Percentiles rank a stretch among this genome's conserved stretches.
These are phyloP conservation scores for Zangia roseola DNA, from an alignment of 768 basidiomycete species.

Conservation along the genomic window DNA sequence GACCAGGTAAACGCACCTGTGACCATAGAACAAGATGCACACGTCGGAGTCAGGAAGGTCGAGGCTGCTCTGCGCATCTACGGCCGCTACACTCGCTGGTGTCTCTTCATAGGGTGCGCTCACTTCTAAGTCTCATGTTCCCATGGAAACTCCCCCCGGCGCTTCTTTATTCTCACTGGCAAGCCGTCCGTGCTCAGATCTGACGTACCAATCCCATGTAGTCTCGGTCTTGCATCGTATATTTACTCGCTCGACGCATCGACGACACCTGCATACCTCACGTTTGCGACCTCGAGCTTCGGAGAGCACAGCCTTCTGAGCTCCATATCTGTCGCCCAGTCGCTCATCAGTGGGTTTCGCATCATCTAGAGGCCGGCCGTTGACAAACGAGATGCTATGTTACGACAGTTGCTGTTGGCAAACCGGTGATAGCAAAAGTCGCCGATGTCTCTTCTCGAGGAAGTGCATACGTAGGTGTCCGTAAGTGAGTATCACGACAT, in stretches of 20 bases:
- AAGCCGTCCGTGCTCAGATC: background rate
- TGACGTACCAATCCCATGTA: constrained; percentile 9
- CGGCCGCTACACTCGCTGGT: constrained; percentile 56
- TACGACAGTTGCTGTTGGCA: constrained; percentile 45
- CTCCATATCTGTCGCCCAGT: constrained; percentile 53
- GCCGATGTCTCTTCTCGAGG: constrained; percentile 71
- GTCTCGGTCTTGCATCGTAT: constrained; percentile 67
- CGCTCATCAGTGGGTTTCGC: constrained; percentile 48
- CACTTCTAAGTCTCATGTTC: background rate
- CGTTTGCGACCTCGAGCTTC: constrained; percentile 54
- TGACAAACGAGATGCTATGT: background rate
- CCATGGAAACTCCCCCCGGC: background rate
- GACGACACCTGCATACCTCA: constrained; percentile 66
- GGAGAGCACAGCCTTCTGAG: constrained; percentile 53
- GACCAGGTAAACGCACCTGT: background rate
- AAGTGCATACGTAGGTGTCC: constrained; percentile 54
- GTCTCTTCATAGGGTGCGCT: constrained; percentile 55
- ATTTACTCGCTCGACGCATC: constrained; percentile 74
- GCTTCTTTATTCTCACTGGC: background rate
- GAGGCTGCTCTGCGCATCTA: constrained; percentile 53
- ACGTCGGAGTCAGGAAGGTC: constrained; percentile 45
- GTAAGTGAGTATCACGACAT: constrained; percentile 37
- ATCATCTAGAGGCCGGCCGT: constrained; percentile 7
- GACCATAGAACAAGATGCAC: constrained; percentile 25
- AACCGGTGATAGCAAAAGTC: constrained; percentile 73